phyloP scores from a whole-genome alignment of 495 filamentous ascomycete species.

The Pyrenula aspistea region DNA sequence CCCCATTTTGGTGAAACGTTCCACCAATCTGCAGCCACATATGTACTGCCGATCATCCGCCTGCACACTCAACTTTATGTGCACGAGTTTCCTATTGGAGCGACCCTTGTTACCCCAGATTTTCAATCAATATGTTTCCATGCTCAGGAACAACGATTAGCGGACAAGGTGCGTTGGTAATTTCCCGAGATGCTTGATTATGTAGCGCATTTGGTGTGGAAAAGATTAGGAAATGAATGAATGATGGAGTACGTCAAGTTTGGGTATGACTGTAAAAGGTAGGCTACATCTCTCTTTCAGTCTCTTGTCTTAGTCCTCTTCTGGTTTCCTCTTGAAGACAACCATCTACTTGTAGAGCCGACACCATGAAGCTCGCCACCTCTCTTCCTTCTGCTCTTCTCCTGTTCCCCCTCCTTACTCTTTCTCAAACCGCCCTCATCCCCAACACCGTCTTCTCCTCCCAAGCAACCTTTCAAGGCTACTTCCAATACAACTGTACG shows the following conservation, averaged over 20 bases:
- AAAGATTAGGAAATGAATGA: too few relatives aligned
- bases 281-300: too few relatives aligned
- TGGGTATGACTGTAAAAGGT: too few relatives aligned
- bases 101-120: not conserved
- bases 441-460: conserved; percentile 40
- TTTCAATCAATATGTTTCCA: not conserved
- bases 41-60: not conserved
- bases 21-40: not conserved
- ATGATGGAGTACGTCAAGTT: too few relatives aligned
- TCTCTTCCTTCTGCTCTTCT: conserved; percentile 1
- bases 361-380: not conserved
- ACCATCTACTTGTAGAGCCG: too few relatives aligned
- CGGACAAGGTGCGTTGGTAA: not conserved
- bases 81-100: not conserved
- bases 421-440: conserved; percentile 31
- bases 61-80: not conserved
- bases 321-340: too few relatives aligned
- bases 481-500: conserved; percentile 44
- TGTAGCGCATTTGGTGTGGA: too few relatives aligned
- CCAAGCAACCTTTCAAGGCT: conserved; percentile 32
- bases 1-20: not conserved
- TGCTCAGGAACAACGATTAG: not conserved
- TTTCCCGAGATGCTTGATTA: not conserved
- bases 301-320: too few relatives aligned
- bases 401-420: not conserved